phyloP scores from a whole-genome alignment of 345 rosid species.

The Camelina sativa region DNA sequence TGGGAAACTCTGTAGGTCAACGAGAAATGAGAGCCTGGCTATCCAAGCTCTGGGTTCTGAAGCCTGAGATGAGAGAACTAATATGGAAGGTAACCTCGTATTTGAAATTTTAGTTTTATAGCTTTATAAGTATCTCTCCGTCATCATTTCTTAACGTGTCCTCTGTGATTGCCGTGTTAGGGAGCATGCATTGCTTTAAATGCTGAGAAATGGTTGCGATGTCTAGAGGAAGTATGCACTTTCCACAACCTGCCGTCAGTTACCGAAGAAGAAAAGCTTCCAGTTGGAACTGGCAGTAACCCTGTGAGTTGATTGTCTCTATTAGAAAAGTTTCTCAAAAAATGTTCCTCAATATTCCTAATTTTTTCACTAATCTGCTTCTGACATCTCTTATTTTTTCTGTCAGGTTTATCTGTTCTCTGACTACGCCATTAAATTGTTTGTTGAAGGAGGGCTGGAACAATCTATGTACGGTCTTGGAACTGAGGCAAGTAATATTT shows the following conservation, averaged over 20 bases:
- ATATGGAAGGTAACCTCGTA: slow-evolving; percentile 78
- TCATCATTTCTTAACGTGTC: neutral
- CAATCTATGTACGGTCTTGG: slow-evolving; percentile 79
- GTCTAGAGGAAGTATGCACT: slow-evolving; percentile 66
- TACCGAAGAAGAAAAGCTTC: slow-evolving; percentile 77
- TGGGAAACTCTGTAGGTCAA: slow-evolving; percentile 86
- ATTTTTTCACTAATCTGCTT: neutral
- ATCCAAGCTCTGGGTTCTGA: slow-evolving; percentile 76
- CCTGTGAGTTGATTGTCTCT: slow-evolving; percentile 66
- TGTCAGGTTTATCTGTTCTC: slow-evolving; percentile 80
- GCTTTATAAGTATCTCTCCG: slow-evolving; percentile 11
- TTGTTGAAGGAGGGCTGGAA: slow-evolving; percentile 87
- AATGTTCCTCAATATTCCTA: neutral
- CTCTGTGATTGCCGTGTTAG: slow-evolving; percentile 46
- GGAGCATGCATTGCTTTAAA: slow-evolving; percentile 91
- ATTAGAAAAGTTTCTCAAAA: slow-evolving; percentile 7
- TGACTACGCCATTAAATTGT: slow-evolving; percentile 75
- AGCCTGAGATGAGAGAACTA: slow-evolving; percentile 76
- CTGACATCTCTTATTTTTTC: slow-evolving; percentile 38
- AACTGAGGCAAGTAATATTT: slow-evolving; percentile 65
- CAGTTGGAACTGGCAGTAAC: slow-evolving; percentile 95
- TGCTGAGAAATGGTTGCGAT: slow-evolving; percentile 88
- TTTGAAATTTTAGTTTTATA: slow-evolving; percentile 5
- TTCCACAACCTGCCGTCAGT: slow-evolving; percentile 71
- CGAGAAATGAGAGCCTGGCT: slow-evolving; percentile 98